A percentile compares a stretch with the other conserved stretches of the same genome.
Evolutionary conservation across 2,329 filamentous ascomycete species (phyloP).

Genomic region (Neoascochyta sp.): DNA sequence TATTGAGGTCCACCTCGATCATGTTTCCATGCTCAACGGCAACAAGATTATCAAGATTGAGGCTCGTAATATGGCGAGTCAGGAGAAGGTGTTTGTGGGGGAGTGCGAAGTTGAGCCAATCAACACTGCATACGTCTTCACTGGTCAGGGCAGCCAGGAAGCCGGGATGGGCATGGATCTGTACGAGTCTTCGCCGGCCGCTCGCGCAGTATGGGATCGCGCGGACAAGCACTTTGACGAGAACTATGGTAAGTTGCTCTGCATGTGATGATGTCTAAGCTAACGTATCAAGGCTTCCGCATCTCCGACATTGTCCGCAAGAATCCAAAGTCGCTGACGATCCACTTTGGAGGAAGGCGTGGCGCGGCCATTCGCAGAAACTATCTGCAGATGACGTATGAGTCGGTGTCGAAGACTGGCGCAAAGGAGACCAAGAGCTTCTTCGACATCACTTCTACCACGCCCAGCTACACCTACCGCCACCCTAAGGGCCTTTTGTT

Average conservation of each 20-base stretch:
- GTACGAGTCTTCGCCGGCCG: constrained; percentile 33
- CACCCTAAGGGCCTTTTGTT: constrained; percentile 13
- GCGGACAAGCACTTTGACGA: constrained; percentile 36
- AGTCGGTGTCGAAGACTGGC: constrained; percentile 5
- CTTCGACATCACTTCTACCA: constrained; percentile 14
- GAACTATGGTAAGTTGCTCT: constrained; percentile 27
- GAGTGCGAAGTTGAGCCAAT: constrained; percentile 31
- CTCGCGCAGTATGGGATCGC: constrained; percentile 54
- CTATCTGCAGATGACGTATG: constrained; percentile 27
- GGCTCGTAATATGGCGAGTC: constrained; percentile 25
- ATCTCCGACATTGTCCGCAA: constrained; percentile 39
- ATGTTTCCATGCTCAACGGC: constrained; percentile 36
- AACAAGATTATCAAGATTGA: constrained; percentile 15
- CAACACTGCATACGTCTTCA: constrained; percentile 40
- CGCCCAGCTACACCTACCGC: constrained; percentile 17
- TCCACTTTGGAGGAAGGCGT: constrained; percentile 38
- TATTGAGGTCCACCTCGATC: constrained; percentile 29
- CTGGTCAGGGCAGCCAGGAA: constrained; percentile 43
- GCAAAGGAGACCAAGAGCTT: constrained; percentile 9
- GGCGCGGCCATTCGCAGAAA: constrained; percentile 34
- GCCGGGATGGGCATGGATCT: constrained; percentile 45
- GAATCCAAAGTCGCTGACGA: constrained; percentile 38
- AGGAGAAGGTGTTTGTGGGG: constrained; percentile 31
- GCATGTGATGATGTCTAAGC: neutral
- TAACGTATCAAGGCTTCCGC: constrained; percentile 18